phyloP scores from a whole-genome alignment of 768 basidiomycete species.

The Dentipellis sp. region DNA sequence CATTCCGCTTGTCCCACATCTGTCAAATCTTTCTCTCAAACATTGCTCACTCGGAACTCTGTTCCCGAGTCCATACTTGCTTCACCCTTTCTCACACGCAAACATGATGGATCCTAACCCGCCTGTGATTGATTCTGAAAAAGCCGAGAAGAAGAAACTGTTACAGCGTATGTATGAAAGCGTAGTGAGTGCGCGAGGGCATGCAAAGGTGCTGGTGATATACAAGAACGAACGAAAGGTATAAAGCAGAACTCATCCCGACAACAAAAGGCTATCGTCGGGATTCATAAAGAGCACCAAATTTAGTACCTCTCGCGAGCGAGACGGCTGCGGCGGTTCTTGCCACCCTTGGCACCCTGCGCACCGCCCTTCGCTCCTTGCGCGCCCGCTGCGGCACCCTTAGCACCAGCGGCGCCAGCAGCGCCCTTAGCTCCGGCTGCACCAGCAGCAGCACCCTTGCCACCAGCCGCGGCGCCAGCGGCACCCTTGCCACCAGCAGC shows the following conservation, averaged over 20 bases:
- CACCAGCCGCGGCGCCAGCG: slow-evolving; percentile 6
- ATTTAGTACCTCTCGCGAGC: slow-evolving; percentile 3
- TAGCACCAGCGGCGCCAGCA: slow-evolving; percentile 7
- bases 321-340: slow-evolving; percentile 1
- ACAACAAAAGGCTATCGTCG: too few species aligned
- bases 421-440: slow-evolving; percentile 7
- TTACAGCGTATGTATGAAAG: neutral
- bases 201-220: neutral
- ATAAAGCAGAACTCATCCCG: neutral
- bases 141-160: slow-evolving; percentile 8
- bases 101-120: slow-evolving; percentile 8
- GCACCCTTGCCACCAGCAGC: slow-evolving; percentile 4
- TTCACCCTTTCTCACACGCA: neutral
- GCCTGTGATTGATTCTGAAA: slow-evolving; percentile 5
- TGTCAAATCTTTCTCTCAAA: too few species aligned
- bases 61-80: too few species aligned
- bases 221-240: slow-evolving; percentile 8
- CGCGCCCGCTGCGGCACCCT: neutral
- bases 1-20: too few species aligned
- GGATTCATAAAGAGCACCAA: neutral
- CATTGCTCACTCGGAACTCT: too few species aligned
- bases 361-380: neutral
- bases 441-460: slow-evolving; percentile 7
- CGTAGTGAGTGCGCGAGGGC: slow-evolving; percentile 7
- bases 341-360: slow-evolving; percentile 1